Percentiles rank a stretch among this genome's conserved stretches.
These are phyloP conservation scores for Pichia inconspicua DNA, from an alignment of 1,139 yeast species.

Conservation along the genomic window DNA sequence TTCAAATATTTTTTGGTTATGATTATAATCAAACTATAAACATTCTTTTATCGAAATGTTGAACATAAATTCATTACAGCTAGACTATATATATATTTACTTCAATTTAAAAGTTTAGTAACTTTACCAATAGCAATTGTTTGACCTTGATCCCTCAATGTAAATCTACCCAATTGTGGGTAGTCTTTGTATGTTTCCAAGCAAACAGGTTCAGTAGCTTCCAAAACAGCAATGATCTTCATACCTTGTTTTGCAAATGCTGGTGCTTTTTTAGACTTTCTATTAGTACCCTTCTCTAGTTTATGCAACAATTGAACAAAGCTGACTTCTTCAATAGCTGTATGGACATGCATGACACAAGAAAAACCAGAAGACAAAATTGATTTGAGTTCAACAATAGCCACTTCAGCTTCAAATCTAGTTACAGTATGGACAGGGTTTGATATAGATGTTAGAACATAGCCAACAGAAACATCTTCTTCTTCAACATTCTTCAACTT, in stretches of 20 bases:
- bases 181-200: constrained; percentile 87
- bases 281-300: constrained; percentile 92
- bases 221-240: constrained; percentile 92
- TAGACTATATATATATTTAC: no score
- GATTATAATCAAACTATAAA: no score
- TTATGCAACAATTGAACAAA: constrained; percentile 81
- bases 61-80: no score
- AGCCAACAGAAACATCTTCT: constrained; percentile 89
- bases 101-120: constrained; percentile 49
- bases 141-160: constrained; percentile 95
- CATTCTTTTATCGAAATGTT: no score
- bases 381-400: constrained; percentile 91
- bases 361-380: constrained; percentile 92
- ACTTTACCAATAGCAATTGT: constrained; percentile 98
- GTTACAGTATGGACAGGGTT: constrained; percentile 90
- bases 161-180: constrained; percentile 95
- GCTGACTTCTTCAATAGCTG: constrained; percentile 93
- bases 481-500: constrained; percentile 94
- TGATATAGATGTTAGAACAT: constrained; percentile 76
- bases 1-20: background rate
- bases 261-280: constrained; percentile 93
- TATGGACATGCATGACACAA: constrained; percentile 97
- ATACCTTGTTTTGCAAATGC: constrained; percentile 98
- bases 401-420: constrained; percentile 90
- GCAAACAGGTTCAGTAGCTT: constrained; percentile 79